phyloP scores from a whole-genome alignment of 1,284 basidiomycete genomes.

The Heterobasidion irregulare region DNA sequence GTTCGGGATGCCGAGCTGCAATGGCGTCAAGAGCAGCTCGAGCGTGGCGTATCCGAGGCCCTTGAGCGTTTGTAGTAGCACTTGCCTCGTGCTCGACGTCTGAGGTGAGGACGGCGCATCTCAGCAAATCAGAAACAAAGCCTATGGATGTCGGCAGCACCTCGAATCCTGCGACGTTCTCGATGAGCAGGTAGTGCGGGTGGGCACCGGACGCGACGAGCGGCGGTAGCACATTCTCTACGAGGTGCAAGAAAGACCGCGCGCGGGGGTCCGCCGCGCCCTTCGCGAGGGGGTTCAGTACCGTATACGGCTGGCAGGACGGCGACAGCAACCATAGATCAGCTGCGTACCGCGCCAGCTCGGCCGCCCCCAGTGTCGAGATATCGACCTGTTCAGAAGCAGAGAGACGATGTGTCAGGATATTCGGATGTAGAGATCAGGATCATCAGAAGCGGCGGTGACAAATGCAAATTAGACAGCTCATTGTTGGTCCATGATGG shows the following conservation, averaged over 20 bases:
- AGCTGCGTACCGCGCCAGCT: slow-evolving; percentile 37
- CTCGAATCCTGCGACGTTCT: slow-evolving; percentile 79
- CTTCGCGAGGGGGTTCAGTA: slow-evolving; percentile 63
- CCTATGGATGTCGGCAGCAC: slow-evolving; percentile 23
- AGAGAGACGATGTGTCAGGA: no score
- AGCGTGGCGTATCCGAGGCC: slow-evolving; percentile 44
- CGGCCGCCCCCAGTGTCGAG: slow-evolving; percentile 36
- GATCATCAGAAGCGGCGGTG: no score
- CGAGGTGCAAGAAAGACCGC: slow-evolving; percentile 62
- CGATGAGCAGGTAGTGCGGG: slow-evolving; percentile 55
- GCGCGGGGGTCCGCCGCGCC: slow-evolving; percentile 67
- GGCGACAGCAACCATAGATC: slow-evolving; percentile 70
- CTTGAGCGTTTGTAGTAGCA: slow-evolving; percentile 39
- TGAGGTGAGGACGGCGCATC: slow-evolving; percentile 25
- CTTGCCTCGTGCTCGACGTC: slow-evolving; percentile 54
- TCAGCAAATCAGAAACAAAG: background rate
- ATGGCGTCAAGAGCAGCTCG: slow-evolving; percentile 62
- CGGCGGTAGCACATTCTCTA: slow-evolving; percentile 56
- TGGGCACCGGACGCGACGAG: slow-evolving; percentile 33
- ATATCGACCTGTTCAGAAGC: slow-evolving; percentile 47
- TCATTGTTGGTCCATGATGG: no score
- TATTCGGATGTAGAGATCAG: no score
- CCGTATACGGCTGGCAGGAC: slow-evolving; percentile 74
- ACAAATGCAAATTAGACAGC: no score
- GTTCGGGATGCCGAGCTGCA: slow-evolving; percentile 73